These are phyloP conservation scores for Saccharomycopsis fibuligera DNA, from an alignment of 805 yeast genomes.

Conservation along the genomic window DNA sequence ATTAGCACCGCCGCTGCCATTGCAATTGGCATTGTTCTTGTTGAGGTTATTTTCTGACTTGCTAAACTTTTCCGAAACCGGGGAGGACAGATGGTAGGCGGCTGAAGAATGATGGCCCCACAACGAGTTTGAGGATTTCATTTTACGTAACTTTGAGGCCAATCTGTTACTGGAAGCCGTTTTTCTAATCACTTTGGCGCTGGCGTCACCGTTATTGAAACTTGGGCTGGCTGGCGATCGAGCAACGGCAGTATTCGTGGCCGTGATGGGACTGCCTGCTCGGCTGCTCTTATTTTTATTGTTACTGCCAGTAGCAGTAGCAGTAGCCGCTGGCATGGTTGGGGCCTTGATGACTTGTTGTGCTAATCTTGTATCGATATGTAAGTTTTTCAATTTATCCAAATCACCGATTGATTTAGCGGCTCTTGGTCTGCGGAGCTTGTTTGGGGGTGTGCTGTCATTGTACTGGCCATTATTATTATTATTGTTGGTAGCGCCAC, in stretches of 20 bases:
- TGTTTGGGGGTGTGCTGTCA: too few species aligned
- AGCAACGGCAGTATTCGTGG: too few species aligned
- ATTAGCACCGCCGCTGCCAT: not conserved
- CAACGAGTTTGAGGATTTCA: slow-evolving; percentile 5
- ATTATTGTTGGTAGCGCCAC: not conserved
- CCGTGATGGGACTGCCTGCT: not conserved
- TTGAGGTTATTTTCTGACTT: too few species aligned
- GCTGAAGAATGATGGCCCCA: not conserved
- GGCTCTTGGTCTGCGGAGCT: not conserved
- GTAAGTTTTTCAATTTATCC: not conserved
- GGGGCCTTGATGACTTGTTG: not conserved
- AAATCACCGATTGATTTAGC: slow-evolving; percentile 6
- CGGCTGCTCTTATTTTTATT: too few species aligned
- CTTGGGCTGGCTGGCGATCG: not conserved
- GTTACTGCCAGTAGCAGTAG: too few species aligned
- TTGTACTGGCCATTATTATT: not conserved
- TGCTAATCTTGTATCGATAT: not conserved
- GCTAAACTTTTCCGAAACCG: too few species aligned
- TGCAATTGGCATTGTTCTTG: not conserved
- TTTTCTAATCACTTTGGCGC: not conserved
- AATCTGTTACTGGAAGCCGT: not conserved
- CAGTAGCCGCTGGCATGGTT: not conserved
- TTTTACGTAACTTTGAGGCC: not conserved
- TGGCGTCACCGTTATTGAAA: not conserved
- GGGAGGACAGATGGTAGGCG: too few species aligned